Base-by-base conservation (phyloP, 2,329 filamentous ascomycete species). In the Xylaria sp. region DNA sequence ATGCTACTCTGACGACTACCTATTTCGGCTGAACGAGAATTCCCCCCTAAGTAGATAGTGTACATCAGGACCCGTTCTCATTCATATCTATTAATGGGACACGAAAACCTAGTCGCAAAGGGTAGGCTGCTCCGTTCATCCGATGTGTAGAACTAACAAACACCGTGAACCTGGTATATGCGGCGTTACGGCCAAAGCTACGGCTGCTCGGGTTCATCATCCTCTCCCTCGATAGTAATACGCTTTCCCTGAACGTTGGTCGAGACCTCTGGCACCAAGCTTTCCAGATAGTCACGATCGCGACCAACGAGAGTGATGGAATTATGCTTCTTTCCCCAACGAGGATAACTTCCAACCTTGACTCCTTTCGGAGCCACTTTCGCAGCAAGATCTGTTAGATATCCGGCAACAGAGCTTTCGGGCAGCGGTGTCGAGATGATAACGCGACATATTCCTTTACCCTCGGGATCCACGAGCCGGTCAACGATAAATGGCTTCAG, bases 311-410 rank as follows among this genome's bases (percentile, higher is more conserved):
- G 84, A 12, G 95, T 98, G 57, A 98, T 94, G 0, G 94, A 96
- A 80, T 98, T 98, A 71, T 86, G 86, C 76, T 89, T 89, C 85
- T 93, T 95, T 5, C 92, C 93, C 94, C 94, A 98, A 64, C 94
- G 86, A 43, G 96, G 96, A 81, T 99, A 98, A 80, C 93, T 97
- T 56, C 96, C 96, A 18, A 98, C 94, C 83, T 98, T 98, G 76
- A 98, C 87, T 2, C 94, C 94, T 76, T 88, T 89, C 0, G 89
- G 83, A 78, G 90, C 91, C 25, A 94, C 92, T 79, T 89, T 89
- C 33, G 84, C 86, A 4, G 94, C 93, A 71, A 98, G 83, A 72
- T 93, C 87, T 0, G 94, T 95, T 76, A 99, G 84, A 78, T 93
- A 98, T 20, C 86, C 88, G 13, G 96, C 95, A 39, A 98, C 90